Evolutionary conservation across 1,139 yeast genomes (phyloP), one percentile per base, ranked within the genome.

Genomic region (Geotrichum klebahnii): DNA sequence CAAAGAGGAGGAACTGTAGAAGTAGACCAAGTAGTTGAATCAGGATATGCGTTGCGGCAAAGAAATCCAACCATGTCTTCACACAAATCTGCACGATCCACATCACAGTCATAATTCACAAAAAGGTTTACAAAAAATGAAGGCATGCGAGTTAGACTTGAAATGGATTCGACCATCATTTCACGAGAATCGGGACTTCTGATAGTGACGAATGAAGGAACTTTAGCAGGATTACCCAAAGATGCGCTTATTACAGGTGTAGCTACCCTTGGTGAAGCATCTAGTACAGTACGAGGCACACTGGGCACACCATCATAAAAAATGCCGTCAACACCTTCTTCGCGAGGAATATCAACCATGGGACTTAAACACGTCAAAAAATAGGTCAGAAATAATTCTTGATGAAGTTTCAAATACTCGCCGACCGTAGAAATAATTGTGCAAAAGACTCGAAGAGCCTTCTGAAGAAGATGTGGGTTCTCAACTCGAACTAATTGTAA

Each of bases 1-100:
- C 97, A 92, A 9, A 90, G 77, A 0, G 97, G 97, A 0, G 98
- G 97, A 1, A 92, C 96, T 61, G 80, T 83, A 34, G 85, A 87
- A 0, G 97, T 86, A 0, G 95, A 83, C 60, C 77, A 72, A 5
- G 65, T 59, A 0, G 96, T 92, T 19, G 89, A 78, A 59, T 87
- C 95, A 0, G 96, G 94, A 44, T 85, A 75, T 0, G 96, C 81
- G 38, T 87, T 72, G 49, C 84, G 77, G 55, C 95, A 82, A 49
- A 94, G 73, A 50, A 84, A 79, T 44, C 84, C 84, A 46, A 92
- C 67, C 24, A 86, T 70, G 40, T 79, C 79, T 22, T 77, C 77
- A n/a, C 95, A 76, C 53, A 94, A 69, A 65, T 94, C 97, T 1
- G 84, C 77, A 57, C 94, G 79, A 56, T 89, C 95, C 57, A 89